A percentile compares a stretch with the other conserved stretches of the same genome.
These are phyloP conservation scores for Pichia sp. DNA, from an alignment of 1,139 yeast species.

Conservation along the genomic window DNA sequence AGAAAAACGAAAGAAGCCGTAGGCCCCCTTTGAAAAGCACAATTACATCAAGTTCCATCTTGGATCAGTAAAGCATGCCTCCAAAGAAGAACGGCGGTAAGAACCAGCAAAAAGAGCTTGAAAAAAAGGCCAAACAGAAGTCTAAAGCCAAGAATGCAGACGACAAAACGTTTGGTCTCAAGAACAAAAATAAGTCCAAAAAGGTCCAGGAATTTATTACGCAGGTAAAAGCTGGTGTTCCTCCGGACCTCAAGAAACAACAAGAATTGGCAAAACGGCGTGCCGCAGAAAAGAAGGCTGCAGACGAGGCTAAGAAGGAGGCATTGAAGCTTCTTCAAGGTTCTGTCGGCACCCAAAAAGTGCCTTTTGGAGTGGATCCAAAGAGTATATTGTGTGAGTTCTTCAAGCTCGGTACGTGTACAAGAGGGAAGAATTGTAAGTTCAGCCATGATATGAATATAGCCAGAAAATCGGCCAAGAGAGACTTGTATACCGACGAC, in stretches of 20 bases:
- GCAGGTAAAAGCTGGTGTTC: slow-evolving; percentile 69
- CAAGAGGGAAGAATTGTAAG: slow-evolving; percentile 86
- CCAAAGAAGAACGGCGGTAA: slow-evolving; percentile 56
- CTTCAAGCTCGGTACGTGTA: slow-evolving; percentile 86
- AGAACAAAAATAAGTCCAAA: slow-evolving; percentile 87
- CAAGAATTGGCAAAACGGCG: slow-evolving; percentile 71
- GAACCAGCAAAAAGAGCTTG: slow-evolving; percentile 53
- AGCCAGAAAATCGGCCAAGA: slow-evolving; percentile 86
- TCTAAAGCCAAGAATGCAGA: slow-evolving; percentile 69
- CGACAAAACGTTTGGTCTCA: slow-evolving; percentile 92
- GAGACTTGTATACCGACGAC: slow-evolving; percentile 87
- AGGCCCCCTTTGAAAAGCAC: not conserved
- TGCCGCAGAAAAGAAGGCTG: slow-evolving; percentile 86
- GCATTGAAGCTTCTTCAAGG: slow-evolving; percentile 73
- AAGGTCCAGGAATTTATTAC: slow-evolving; percentile 83
- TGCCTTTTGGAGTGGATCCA: slow-evolving; percentile 97
- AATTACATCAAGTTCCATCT: not conserved
- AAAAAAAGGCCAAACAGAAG: slow-evolving; percentile 50
- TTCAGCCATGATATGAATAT: slow-evolving; percentile 86
- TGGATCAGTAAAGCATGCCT: slow-evolving; percentile 39
- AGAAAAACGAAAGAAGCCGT: not conserved
- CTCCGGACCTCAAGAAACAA: slow-evolving; percentile 59
- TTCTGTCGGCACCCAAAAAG: slow-evolving; percentile 69
- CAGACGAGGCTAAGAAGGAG: slow-evolving; percentile 83
- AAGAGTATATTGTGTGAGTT: slow-evolving; percentile 87